Evolutionary conservation across 306 rosid genomes (phyloP).

Genomic region (Quercus robur): DNA sequence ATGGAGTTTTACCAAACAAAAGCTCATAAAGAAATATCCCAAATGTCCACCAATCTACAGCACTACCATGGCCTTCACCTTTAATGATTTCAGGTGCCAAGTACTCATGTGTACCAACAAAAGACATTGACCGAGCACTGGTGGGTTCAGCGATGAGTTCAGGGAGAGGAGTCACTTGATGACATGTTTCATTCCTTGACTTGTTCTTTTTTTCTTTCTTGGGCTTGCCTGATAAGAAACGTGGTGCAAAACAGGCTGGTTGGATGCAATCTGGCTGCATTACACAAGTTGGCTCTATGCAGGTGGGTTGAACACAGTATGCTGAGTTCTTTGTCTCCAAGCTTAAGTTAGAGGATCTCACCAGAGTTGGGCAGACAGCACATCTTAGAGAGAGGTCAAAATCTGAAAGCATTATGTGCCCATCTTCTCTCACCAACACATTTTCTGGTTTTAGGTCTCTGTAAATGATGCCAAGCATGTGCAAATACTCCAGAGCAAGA

Average conservation of each 20-base stretch:
- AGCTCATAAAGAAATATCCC: conserved; percentile 96
- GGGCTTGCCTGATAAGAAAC: conserved; percentile 52
- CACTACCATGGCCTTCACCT: conserved; percentile 99
- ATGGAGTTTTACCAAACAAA: conserved; percentile 89
- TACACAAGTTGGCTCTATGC: conserved; percentile 80
- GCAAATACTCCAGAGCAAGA: conserved; percentile 96
- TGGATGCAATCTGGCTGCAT: conserved; percentile 82
- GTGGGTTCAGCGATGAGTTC: conserved; percentile 95
- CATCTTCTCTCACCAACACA: conserved; percentile 94
- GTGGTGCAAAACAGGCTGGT: conserved; percentile 75
- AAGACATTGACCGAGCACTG: conserved; percentile 90
- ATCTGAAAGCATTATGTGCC: conserved; percentile 96
- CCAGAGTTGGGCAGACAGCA: conserved; percentile 81
- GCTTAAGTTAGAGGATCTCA: conserved; percentile 47
- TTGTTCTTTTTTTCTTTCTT: conserved; percentile 64
- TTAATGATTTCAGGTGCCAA: conserved; percentile 91
- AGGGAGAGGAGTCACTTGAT: conserved; percentile 75
- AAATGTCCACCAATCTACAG: conserved; percentile 99
- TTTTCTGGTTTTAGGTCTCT: conserved; percentile 97
- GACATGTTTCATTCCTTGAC: conserved; percentile 53
- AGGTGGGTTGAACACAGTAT: conserved; percentile 75
- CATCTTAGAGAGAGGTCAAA: conserved; percentile 95
- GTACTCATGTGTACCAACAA: conserved; percentile 96
- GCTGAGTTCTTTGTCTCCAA: conserved; percentile 65
- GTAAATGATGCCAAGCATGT: conserved; percentile 95